Base-by-base conservation (phyloP, 2,329 filamentous ascomycete genomes). In the Exophiala bonariae region DNA sequence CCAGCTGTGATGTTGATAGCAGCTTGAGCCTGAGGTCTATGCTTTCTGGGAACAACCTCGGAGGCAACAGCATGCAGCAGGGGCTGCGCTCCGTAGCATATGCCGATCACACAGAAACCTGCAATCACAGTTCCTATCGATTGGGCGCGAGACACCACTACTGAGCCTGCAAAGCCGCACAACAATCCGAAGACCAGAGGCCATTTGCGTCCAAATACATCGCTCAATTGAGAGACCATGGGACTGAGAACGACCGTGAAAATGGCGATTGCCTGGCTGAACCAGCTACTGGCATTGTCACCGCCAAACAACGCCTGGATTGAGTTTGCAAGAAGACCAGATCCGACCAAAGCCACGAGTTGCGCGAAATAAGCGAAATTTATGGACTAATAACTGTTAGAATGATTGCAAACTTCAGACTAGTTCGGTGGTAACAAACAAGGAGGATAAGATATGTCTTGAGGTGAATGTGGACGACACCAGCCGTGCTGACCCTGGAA, bases 141-240 rank as follows among this genome's bases (percentile, higher is more conserved):
- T n/a, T 44, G 35, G 20, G 51, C 51, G 17, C 51, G 37, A 17
- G 48, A 35, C 8, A 37, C 26, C 9, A 51, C 40, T 11, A 54
- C 13, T 11, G 44, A 22, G 10, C 51, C 51, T 9, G 48, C 37
- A 28, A 41, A 42, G 19, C 51, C 51, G 23, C 33, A 49, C n/a
- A 36, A 10, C 3, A 38, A 6, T 5, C 16, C 23, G 14, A 42
- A 22, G 14, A 47, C 37, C 16, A 54, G 18, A 18, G 43, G 30
- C 43, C 40, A 44, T 36, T 51, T 51, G 19, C 51, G 39, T 4
- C 51, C 51, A 39, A 43, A 54, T 18, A 35, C 42, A 40, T 54
- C 51, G 3, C 48, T 43, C 13, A 40, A 33, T 47, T 51, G 51
- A 8, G 38, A 45, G 16, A 47, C 16, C 6, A 44, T 38, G 5